A percentile compares a stretch with the other conserved stretches of the same genome.
These are phyloP conservation scores for Suillus variegatus DNA, from an alignment of 768 basidiomycete genomes.

Conservation along the genomic window DNA sequence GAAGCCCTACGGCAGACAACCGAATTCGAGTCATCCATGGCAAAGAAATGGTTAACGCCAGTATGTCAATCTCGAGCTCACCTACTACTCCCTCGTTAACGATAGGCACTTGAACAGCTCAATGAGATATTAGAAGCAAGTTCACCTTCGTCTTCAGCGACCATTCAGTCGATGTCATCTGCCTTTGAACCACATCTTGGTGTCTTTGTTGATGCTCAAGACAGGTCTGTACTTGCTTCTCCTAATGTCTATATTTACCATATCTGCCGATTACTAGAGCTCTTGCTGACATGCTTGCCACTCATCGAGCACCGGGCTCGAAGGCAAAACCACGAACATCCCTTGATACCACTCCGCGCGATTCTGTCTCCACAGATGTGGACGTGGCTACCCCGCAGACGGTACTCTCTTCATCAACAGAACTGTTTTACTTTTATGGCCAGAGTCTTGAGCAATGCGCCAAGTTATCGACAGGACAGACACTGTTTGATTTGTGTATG, in stretches of 20 bases:
- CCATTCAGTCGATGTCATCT: constrained; percentile 73
- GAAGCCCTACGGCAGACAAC: constrained; percentile 84
- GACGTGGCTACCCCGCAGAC: constrained; percentile 52
- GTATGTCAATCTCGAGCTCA: constrained; percentile 39
- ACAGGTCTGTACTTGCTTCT: constrained; percentile 66
- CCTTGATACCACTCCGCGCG: constrained; percentile 53
- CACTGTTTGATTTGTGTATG: constrained; percentile 77
- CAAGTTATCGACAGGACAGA: constrained; percentile 81
- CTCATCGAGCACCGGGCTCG: constrained; percentile 58
- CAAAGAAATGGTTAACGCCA: constrained; percentile 79
- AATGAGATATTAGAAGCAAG: constrained; percentile 62
- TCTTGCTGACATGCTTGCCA: constrained; percentile 86
- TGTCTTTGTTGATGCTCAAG: constrained; percentile 95
- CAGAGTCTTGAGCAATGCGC: constrained; percentile 95
- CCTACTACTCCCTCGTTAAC: neutral
- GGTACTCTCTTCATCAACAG: constrained; percentile 91
- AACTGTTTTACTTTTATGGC: constrained; percentile 96
- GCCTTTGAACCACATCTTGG: constrained; percentile 92
- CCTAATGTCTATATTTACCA: neutral
- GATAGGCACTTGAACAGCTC: constrained; percentile 42
- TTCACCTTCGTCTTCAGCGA: constrained; percentile 50
- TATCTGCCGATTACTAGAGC: constrained; percentile 48
- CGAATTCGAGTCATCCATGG: constrained; percentile 85
- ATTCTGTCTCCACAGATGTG: constrained; percentile 41
- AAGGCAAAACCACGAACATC: constrained; percentile 58